These are phyloP conservation scores for Trypanosoma avium DNA, from an alignment of 208 protist genomes.

Conservation along the genomic window DNA sequence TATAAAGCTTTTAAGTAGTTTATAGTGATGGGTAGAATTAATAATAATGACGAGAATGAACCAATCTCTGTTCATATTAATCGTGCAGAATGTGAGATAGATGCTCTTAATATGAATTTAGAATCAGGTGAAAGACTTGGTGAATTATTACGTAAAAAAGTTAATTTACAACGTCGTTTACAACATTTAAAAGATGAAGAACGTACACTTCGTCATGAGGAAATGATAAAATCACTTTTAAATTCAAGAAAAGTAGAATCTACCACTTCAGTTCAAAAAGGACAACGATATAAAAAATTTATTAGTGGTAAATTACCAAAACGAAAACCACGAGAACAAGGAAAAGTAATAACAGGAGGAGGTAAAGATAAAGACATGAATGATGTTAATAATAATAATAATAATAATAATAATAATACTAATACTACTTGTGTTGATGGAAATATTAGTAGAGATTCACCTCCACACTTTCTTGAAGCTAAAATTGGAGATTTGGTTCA, in stretches of 20 bases:
- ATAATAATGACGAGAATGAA: too few species aligned
- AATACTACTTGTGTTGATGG: neutral
- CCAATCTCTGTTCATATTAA: neutral
- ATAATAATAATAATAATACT: neutral
- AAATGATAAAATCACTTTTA: neutral
- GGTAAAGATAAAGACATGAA: neutral
- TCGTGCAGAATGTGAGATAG: conserved; percentile 7
- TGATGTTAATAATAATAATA: neutral
- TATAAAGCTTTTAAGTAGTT: too few species aligned
- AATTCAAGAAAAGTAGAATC: neutral
- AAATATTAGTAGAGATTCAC: neutral
- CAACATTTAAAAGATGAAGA: conserved; percentile 20
- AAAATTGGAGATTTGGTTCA: too few species aligned
- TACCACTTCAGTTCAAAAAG: neutral
- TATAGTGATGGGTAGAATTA: too few species aligned
- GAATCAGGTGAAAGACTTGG: neutral
- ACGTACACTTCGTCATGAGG: neutral
- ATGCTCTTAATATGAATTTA: neutral
- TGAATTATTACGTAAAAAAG: conserved; percentile 7
- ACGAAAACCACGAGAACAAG: neutral
- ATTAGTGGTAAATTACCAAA: neutral
- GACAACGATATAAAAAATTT: neutral
- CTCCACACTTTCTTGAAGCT: neutral
- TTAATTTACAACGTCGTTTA: conserved; percentile 21
- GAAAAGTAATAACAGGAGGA: neutral